Evolutionary conservation across 2,329 filamentous ascomycete genomes (phyloP), one percentile per base, ranked within the genome.

Genomic region (Aspergillus viridinutans): DNA sequence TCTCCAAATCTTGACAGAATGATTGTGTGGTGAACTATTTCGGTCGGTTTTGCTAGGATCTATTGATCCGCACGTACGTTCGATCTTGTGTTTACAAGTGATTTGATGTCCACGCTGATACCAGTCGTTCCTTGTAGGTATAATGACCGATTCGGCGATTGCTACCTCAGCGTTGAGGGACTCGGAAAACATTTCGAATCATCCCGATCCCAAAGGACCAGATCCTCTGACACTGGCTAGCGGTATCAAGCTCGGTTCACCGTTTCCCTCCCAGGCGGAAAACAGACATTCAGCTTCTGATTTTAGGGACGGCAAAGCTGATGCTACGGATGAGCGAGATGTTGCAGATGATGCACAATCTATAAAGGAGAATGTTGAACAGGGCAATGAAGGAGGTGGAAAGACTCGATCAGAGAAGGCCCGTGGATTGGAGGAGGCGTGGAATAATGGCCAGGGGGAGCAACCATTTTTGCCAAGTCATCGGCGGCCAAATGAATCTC

Each of bases 231-330:
- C 61, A 20, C 49, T 62, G 25, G 63, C 64, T 14, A 64, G 62
- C 51, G 59, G 50, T 32, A 51, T 60, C 28, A 68, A 66, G 54
- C 45, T 69, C 50, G 64, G 65, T 14, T 68, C 69, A 9, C 64
- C 68, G 9, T 65, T 70, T 50, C 67, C 67, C 49, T 70, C 69
- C 47, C 68, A 67, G 2, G 68, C 68, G 38, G 64, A 62, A 53
- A 23, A 64, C 50, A 63, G 64, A 49, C 57, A 58, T 59, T 55
- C 63, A 6, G 48, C 60, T 10, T 61, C 64, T 10, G 54, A 60
- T 38, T 58, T 59, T 21, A 61, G 60, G 49, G 54, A 48, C 23
- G 61, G 58, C 32, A 60, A 54, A 12, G 57, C 59, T 20, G 63
- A 65, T 4, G 4, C 29, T 35, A 48, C 48, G 45, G 55, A 61